Evolutionary conservation across 1,284 basidiomycete genomes (phyloP), one percentile per base, ranked within the genome.

Genomic region (Sanghuangporus baumii): DNA sequence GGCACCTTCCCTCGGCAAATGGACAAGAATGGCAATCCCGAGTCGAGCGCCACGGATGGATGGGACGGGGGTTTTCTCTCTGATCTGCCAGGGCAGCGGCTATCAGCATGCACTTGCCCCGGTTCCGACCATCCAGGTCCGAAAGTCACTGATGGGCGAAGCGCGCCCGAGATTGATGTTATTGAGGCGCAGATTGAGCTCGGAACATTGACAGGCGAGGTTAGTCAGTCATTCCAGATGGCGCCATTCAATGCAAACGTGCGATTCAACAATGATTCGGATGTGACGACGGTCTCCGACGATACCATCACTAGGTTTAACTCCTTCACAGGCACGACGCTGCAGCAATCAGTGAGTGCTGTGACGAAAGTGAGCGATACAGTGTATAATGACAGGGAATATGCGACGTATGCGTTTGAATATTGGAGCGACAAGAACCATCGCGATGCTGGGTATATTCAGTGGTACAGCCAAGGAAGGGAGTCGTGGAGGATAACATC

Each of bases 1-100:
- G 96, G 96, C 6, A 96, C 94, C 0, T 85, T 91, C 73, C 84
- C 88, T 16, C 90, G 89, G 69, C 91, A 94, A 73, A 89, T 86
- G 9, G 72, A 73, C 48, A 74, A 73, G 37, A 79, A 83, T 63
- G 79, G 81, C 1, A 77, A 73, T n/a, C 88, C 86, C 16, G 70
- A 75, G 18, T 78, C 74, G 6, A 78, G 75, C 67, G 80, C 74
- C 67, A 89, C 81, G 9, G 85, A 79, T 59, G 82, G 77, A 67
- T 67, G 41, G 61, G 76, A 50, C 73, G 87, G 77, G 41, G 73
- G 70, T 0, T 74, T 73, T 23, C 70, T 76, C 57, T 75, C 74
- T 63, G 75, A 82, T 79, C 77, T 86, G 16, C 84, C 86, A 6
- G 84, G 84, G 2, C 84, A 86, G 68, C 75, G 79, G 48, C 61